Conservation (phyloP, 371 early-diverging fungal species). For the Saksenaea oblongispora region DNA sequence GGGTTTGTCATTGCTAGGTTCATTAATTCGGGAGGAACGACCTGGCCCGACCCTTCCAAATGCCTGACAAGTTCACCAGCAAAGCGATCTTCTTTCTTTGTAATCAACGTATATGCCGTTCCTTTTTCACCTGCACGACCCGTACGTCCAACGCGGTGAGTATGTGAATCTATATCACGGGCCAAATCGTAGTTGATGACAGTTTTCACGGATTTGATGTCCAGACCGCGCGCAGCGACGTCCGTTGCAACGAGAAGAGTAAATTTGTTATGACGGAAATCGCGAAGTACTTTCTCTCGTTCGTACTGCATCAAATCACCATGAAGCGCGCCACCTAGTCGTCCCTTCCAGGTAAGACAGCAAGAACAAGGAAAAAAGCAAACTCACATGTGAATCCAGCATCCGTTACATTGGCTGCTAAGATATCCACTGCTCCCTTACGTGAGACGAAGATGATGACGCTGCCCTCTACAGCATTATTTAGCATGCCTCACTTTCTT, state of each 20-base stretch:
- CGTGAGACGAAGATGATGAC: constrained; percentile 70
- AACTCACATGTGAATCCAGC: constrained; percentile 58
- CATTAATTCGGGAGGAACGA: constrained; percentile 65
- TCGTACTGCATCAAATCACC: constrained; percentile 97
- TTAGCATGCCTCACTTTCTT: background rate
- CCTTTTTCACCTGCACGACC: constrained; percentile 80
- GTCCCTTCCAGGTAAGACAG: background rate
- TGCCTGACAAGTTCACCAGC: constrained; percentile 79
- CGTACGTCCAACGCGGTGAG: constrained; percentile 73
- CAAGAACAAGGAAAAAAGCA: background rate
- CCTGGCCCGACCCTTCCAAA: constrained; percentile 67
- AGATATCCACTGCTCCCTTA: constrained; percentile 63
- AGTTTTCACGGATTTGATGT: constrained; percentile 70
- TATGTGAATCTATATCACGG: constrained; percentile 78
- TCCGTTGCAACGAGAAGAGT: constrained; percentile 98
- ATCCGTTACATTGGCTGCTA: constrained; percentile 55
- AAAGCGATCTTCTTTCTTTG: constrained; percentile 74
- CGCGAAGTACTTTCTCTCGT: constrained; percentile 89
- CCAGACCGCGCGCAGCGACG: constrained; percentile 97
- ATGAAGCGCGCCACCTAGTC: constrained; percentile 86
- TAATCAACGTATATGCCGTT: constrained; percentile 71
- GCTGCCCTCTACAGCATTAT: constrained; percentile 53
- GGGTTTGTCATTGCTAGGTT: constrained; percentile 75
- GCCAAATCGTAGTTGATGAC: constrained; percentile 81
- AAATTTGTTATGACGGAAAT: constrained; percentile 72